Conservation (phyloP, 371 early-diverging fungal genomes). For the Mortierella sp. region DNA sequence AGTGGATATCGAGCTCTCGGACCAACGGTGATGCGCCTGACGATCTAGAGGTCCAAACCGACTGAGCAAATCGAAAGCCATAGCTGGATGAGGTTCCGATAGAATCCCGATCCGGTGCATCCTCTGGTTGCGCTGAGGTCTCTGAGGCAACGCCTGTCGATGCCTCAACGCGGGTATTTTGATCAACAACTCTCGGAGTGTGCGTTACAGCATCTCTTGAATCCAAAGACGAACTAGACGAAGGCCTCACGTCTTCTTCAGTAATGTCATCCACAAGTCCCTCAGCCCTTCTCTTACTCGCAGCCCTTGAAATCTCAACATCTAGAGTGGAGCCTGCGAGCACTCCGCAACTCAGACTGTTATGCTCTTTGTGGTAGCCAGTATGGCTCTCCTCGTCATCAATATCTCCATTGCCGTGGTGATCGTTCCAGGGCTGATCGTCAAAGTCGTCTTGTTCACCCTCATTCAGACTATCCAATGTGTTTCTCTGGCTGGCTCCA, state of each 20-base stretch:
- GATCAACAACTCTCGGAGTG: background rate
- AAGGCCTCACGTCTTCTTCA: background rate
- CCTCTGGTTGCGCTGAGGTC: background rate
- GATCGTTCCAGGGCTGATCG: constrained; percentile 27
- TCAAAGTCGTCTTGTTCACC: background rate
- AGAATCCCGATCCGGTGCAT: background rate
- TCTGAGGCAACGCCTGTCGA: background rate
- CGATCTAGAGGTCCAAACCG: constrained; percentile 11
- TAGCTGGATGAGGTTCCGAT: background rate
- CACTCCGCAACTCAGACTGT: background rate
- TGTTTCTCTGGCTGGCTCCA: background rate
- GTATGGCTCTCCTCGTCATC: constrained; percentile 6
- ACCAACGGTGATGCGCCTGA: constrained; percentile 25
- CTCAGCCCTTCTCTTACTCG: constrained; percentile 3
- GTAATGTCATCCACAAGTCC: background rate
- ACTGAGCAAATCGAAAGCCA: background rate
- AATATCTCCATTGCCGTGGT: background rate
- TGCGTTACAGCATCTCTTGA: background rate
- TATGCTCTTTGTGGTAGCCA: background rate
- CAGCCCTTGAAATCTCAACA: constrained; percentile 1
- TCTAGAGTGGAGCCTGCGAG: constrained; percentile 12
- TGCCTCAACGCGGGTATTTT: background rate
- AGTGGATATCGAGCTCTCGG: constrained; percentile 38
- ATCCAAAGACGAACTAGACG: background rate
- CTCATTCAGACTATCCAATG: background rate